phyloP scores from a whole-genome alignment of 2,329 filamentous ascomycete genomes.

The Aspergillus persii region DNA sequence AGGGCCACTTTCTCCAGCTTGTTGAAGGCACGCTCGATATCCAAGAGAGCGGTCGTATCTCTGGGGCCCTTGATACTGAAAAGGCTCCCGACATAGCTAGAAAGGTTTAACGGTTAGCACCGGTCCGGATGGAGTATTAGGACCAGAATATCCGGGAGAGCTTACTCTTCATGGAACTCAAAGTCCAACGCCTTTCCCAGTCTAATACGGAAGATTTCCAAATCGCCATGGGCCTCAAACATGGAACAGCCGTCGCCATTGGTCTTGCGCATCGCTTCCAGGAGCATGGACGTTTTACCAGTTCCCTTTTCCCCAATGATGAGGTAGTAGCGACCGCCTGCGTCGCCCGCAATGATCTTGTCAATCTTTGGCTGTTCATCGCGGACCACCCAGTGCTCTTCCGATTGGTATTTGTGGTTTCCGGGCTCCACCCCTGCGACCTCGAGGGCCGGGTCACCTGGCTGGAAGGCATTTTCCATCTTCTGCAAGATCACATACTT shows the following conservation, averaged over 20 bases:
- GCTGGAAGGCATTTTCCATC: constrained; percentile 87
- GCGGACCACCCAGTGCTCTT: constrained; percentile 76
- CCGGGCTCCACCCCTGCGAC: constrained; percentile 59
- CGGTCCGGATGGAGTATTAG: neutral
- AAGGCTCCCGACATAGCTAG: constrained; percentile 73
- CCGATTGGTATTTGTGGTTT: constrained; percentile 37
- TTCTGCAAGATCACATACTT: constrained; percentile 88
- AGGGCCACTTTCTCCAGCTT: constrained; percentile 96
- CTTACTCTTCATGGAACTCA: constrained; percentile 94
- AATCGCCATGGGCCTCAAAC: constrained; percentile 93
- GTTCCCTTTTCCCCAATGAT: constrained; percentile 94
- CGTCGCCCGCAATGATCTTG: constrained; percentile 71
- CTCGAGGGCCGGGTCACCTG: constrained; percentile 85
- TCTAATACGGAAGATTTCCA: constrained; percentile 90
- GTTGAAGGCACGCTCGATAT: constrained; percentile 96
- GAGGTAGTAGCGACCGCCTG: constrained; percentile 82
- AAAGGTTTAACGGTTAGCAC: constrained; percentile 10
- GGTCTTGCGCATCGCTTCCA: constrained; percentile 92
- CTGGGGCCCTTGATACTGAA: constrained; percentile 92
- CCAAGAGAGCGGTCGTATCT: constrained; percentile 85
- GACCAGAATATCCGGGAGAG: neutral
- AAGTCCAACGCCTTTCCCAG: constrained; percentile 93
- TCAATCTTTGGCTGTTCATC: constrained; percentile 81
- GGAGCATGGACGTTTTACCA: constrained; percentile 93
- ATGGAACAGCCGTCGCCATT: constrained; percentile 87